Conservation (phyloP, 352 stramenopile genomes). For the Phytopythium cucurbitacearum region DNA sequence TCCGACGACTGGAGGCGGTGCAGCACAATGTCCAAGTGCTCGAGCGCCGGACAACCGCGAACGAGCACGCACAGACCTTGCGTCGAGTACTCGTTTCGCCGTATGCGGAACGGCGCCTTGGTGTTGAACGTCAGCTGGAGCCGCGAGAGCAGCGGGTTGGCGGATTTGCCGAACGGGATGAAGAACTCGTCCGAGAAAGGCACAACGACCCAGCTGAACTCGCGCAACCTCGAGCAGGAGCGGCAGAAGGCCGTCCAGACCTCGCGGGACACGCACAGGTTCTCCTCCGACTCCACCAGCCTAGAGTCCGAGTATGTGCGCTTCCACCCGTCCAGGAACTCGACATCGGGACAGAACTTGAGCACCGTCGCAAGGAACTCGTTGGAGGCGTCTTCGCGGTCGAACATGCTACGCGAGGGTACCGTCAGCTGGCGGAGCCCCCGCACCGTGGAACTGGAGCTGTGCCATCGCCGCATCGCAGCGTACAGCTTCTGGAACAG, state of each 20-base stretch:
- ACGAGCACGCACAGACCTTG: constrained; percentile 31
- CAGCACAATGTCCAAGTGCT: constrained; percentile 41
- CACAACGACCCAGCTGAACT: constrained; percentile 70
- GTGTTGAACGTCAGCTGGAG: constrained; percentile 53
- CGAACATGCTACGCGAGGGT: constrained; percentile 23
- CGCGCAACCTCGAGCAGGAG: constrained; percentile 29
- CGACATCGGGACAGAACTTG: constrained; percentile 37
- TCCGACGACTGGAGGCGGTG: constrained; percentile 43
- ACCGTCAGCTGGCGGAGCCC: constrained; percentile 30
- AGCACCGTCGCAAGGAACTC: constrained; percentile 25
- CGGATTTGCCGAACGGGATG: constrained; percentile 32
- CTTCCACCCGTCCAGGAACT: constrained; percentile 70
- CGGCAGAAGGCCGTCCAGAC: constrained; percentile 45
- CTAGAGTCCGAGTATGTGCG: constrained; percentile 38
- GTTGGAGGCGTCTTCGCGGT: constrained; percentile 28
- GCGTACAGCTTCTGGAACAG: constrained; percentile 28
- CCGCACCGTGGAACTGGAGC: background rate
- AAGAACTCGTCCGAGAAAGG: constrained; percentile 71
- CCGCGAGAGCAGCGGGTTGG: constrained; percentile 30
- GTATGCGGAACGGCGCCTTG: constrained; percentile 39
- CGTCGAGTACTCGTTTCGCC: constrained; percentile 45
- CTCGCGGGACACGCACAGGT: constrained; percentile 21
- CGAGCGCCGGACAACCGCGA: constrained; percentile 19
- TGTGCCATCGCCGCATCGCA: constrained; percentile 24
- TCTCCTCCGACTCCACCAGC: constrained; percentile 33